These are phyloP conservation scores for Serendipita indica DNA, from an alignment of 768 basidiomycete species.

Conservation along the genomic window DNA sequence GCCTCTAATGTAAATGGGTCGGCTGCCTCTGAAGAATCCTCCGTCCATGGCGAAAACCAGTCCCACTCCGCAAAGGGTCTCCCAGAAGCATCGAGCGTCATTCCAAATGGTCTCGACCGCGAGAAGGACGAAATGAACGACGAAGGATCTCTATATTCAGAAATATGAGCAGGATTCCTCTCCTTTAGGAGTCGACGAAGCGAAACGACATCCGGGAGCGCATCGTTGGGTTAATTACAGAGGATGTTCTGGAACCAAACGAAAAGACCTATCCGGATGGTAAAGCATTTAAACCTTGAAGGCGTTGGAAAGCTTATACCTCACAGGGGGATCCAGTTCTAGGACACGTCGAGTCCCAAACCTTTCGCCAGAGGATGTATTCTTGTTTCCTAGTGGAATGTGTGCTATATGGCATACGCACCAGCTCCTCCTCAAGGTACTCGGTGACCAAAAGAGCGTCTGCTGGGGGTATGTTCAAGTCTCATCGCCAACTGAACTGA, in stretches of 20 bases:
- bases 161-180: no score
- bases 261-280: no score
- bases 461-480: slow-evolving; percentile 69
- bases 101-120: no score
- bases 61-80: background rate
- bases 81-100: no score
- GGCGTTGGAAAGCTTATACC: slow-evolving; percentile 14
- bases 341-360: slow-evolving; percentile 53
- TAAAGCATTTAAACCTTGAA: no score
- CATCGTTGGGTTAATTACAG: no score
- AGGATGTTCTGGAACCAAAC: no score
- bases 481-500: background rate
- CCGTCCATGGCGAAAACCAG: slow-evolving; percentile 10
- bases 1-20: slow-evolving; percentile 15
- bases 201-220: no score
- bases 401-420: slow-evolving; percentile 88
- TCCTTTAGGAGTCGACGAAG: no score
- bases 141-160: no score
- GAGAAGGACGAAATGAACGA: slow-evolving; percentile 51
- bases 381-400: slow-evolving; percentile 80
- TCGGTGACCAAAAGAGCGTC: slow-evolving; percentile 60
- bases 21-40: slow-evolving; percentile 13
- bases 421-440: slow-evolving; percentile 41
- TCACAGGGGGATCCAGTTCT: slow-evolving; percentile 25
- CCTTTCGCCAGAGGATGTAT: slow-evolving; percentile 78